Base-by-base conservation (phyloP, 345 rosid species). In the Laguncularia racemosa region DNA sequence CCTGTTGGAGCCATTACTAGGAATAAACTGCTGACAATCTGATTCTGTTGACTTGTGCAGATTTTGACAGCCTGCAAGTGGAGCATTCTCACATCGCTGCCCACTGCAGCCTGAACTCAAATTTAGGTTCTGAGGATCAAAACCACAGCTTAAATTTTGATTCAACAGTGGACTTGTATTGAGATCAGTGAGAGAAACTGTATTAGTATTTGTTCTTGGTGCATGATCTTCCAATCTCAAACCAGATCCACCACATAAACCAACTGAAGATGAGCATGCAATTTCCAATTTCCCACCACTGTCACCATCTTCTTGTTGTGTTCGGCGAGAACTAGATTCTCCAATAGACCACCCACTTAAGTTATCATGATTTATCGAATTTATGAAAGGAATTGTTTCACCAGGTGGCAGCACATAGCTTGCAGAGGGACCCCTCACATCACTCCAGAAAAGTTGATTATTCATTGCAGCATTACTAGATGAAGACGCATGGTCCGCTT, bases 401-500 rank as follows among this genome's bases (percentile, higher is more conserved):
- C 76, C 38, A 6, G 88, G 68, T 6, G 84, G 67, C 55, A 66
- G 61, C 82, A 79, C 38, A 73, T 66, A 76, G 55, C 81, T 79
- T 10, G 80, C 93, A 33, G 72, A 69, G 44, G 77, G 69, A 67
- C 67, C 78, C 56, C 73, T 78, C 66, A 77, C 63, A 63, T 66
- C 68, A 66, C 71, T 84, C 95, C 96, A 86, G 74, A 73, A 73
- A 59, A 80, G 70, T 58, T 77, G 93, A 71, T 78, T 85, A 67
- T 83, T 88, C 38, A 78, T 71, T 51, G 73, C 71, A 52, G 84
- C 74, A 73, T 68, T 84, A 63, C 67, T 78, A 59, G 95, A 84
- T 54, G 96, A 38, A 53, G 96, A 83, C 44, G 89, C 91, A 64
- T 72, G 87, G 53, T 92, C 96, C 59, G 81, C 78, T 72, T 78